These are phyloP conservation scores for Boletus speciosus DNA, from an alignment of 768 basidiomycete genomes.

Conservation along the genomic window DNA sequence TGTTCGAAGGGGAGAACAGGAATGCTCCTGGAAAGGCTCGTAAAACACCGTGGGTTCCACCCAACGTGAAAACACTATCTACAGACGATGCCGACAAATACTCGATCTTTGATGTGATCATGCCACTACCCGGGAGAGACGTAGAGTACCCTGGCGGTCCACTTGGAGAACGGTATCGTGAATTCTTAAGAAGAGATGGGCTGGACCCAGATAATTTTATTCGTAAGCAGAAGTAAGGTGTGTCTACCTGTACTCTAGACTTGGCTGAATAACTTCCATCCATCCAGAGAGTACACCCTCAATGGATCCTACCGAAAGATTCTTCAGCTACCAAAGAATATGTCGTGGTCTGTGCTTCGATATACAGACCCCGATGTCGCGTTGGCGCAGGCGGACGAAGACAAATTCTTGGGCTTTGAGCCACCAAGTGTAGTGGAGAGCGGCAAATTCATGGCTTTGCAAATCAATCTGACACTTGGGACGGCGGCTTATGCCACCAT, in stretches of 20 bases:
- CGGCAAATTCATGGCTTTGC: constrained; percentile 85
- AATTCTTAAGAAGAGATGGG: constrained; percentile 81
- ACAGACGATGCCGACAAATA: constrained; percentile 76
- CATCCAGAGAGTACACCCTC: constrained; percentile 84
- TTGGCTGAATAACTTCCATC: constrained; percentile 7
- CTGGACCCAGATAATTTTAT: constrained; percentile 87
- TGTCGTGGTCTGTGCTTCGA: constrained; percentile 77
- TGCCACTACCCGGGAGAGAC: constrained; percentile 96
- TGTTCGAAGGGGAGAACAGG: constrained; percentile 19
- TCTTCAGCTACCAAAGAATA: constrained; percentile 75
- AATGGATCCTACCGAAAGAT: constrained; percentile 93
- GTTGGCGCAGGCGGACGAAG: constrained; percentile 94
- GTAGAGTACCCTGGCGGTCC: constrained; percentile 87
- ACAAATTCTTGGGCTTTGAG: constrained; percentile 80
- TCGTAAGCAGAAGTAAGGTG: constrained; percentile 79
- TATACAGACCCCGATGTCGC: constrained; percentile 94
- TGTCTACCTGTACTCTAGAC: background rate
- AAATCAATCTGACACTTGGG: constrained; percentile 79
- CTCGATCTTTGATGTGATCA: constrained; percentile 90
- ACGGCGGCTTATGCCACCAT: constrained; percentile 97
- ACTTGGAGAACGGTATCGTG: constrained; percentile 82
- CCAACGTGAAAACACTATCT: constrained; percentile 73
- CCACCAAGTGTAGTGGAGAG: constrained; percentile 61
- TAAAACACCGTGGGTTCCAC: constrained; percentile 53
- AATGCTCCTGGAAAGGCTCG: constrained; percentile 20